phyloP scores from a whole-genome alignment of 1,139 yeast species.

The Pneumocystis canis region DNA sequence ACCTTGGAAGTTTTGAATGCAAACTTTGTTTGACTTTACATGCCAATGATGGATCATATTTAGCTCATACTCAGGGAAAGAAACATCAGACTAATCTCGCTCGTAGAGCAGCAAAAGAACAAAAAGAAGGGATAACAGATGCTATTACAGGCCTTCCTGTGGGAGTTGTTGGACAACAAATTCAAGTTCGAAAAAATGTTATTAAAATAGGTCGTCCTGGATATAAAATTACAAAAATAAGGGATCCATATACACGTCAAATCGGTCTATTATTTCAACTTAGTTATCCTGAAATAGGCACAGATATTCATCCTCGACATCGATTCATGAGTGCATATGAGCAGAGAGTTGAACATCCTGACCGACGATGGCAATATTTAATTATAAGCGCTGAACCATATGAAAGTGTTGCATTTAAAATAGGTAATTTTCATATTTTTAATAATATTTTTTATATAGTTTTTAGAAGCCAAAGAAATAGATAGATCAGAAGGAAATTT shows the following conservation, averaged over 20 bases:
- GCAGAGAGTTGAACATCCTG: slow-evolving; percentile 34
- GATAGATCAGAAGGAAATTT: slow-evolving; percentile 36
- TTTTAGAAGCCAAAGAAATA: slow-evolving; percentile 34
- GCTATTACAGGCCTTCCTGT: slow-evolving; percentile 16
- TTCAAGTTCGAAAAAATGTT: slow-evolving; percentile 36
- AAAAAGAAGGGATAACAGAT: slow-evolving; percentile 15
- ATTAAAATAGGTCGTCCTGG: slow-evolving; percentile 59
- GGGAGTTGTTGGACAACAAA: slow-evolving; percentile 21
- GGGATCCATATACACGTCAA: slow-evolving; percentile 43
- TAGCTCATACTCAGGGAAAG: slow-evolving; percentile 65
- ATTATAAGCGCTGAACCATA: slow-evolving; percentile 77
- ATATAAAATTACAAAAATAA: slow-evolving; percentile 48
- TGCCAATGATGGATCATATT: slow-evolving; percentile 56
- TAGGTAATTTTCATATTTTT: slow-evolving; percentile 25
- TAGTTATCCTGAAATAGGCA: slow-evolving; percentile 37
- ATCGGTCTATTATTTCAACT: slow-evolving; percentile 50
- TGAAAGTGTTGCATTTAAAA: slow-evolving; percentile 55
- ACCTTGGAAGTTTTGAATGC: slow-evolving; percentile 62
- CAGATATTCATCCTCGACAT: slow-evolving; percentile 41
- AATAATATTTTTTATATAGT: background rate
- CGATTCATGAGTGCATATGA: slow-evolving; percentile 66
- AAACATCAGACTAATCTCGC: slow-evolving; percentile 60
- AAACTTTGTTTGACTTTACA: slow-evolving; percentile 63
- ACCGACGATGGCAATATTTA: slow-evolving; percentile 43
- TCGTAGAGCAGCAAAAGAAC: slow-evolving; percentile 32